Conservation (phyloP, 495 filamentous ascomycete genomes). For the Neurospora sp. region DNA sequence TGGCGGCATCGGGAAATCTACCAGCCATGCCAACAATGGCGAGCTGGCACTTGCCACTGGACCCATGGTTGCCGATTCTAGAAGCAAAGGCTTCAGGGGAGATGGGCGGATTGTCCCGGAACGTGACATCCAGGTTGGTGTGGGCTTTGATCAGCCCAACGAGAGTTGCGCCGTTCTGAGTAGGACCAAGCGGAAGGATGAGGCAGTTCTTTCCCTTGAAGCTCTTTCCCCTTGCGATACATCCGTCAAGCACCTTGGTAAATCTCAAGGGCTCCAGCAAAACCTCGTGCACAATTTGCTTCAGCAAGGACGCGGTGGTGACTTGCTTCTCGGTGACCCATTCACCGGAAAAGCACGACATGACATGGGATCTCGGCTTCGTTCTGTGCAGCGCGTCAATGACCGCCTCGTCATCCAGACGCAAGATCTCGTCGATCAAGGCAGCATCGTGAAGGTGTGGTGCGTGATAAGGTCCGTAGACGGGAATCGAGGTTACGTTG, state of each 20-base stretch:
- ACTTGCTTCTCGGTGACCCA: constrained; percentile 25
- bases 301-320: constrained; percentile 41
- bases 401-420: constrained; percentile 27
- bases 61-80: constrained; percentile 34
- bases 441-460: constrained; percentile 53
- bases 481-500: constrained; percentile 44
- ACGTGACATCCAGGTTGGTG: constrained; percentile 30
- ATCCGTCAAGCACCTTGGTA: constrained; percentile 47
- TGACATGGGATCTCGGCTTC: constrained; percentile 42
- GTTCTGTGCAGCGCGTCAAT: constrained; percentile 33
- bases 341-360: constrained; percentile 47
- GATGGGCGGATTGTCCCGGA: constrained; percentile 25
- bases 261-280: constrained; percentile 49
- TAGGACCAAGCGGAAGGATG: constrained; percentile 46
- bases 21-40: constrained; percentile 74
- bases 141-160: constrained; percentile 28
- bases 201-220: constrained; percentile 33
- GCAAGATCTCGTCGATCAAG: constrained; percentile 53
- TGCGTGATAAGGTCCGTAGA: constrained; percentile 77
- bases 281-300: constrained; percentile 46
- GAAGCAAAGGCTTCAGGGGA: constrained; percentile 21
- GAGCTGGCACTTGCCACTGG: constrained; percentile 34
- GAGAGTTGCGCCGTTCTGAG: constrained; percentile 34
- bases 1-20: constrained; percentile 59
- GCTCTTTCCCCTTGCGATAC: constrained; percentile 29